Base-by-base conservation (phyloP, 352 stramenopile genomes). In the Globisporangium echinulatum region DNA sequence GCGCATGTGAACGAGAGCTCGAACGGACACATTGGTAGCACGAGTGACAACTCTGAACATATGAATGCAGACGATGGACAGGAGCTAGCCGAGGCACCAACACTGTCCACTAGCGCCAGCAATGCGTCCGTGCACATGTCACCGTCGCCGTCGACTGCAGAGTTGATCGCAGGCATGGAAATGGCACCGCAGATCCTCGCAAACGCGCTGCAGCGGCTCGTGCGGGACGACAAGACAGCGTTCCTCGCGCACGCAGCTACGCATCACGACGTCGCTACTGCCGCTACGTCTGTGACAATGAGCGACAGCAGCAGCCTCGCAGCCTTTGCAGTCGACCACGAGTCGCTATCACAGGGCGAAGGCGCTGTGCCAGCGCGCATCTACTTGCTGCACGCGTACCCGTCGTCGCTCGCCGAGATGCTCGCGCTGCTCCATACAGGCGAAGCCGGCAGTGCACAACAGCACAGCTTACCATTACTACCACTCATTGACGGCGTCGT, bases 381-480 rank as follows among this genome's bases (percentile, higher is more conserved):
- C 15, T 90, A 87, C 52, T 49, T 92, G 9, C 56, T 92, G 14
- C 43, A 72, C 14, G 73, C 90, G 55, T 92, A 87, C 53, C 83
- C 80, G 13, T 61, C 66, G 19, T 76, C 75, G 1, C 50, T 87
- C 7, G 56, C 53, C 0, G 83, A 92, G 61, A 67, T 76, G 44
- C 63, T 76, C 7, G 71, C 64, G 52, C 63, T 87, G 38, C 63
- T 87, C n/a, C 48, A 57, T 1, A 70, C 75, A 2, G 68, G 74
- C 5, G 77, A 87, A 55, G 48, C 53, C n/a, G 71, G 53, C 0
- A 39, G 46, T 61, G 55, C 49, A 6, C 36, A 39, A 10, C 54
- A 50, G 15, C 46, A 38, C 8, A 19, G 57, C 53, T 53, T 79
- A 1, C 70, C 82, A 2, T 44, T 88, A 5, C 54, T 88, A 2